Evolutionary conservation across 352 stramenopile species (phyloP).

Genomic region (Phytophthora boehmeriae): DNA sequence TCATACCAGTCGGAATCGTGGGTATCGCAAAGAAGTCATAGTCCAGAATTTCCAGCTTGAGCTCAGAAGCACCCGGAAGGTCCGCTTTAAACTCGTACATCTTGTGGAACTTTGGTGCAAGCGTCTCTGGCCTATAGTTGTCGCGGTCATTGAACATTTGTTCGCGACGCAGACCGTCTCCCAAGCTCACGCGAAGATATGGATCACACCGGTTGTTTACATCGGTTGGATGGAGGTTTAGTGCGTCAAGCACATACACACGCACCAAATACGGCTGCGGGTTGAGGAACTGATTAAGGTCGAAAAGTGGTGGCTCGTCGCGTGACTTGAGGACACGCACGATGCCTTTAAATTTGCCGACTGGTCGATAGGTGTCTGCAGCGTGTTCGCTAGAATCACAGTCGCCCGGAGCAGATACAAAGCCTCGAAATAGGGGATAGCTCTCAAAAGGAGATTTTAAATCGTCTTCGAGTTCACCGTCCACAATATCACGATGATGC

Average conservation of each 20-base stretch:
- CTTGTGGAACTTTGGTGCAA: conserved; percentile 90
- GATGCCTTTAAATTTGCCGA: conserved; percentile 91
- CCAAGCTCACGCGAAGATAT: conserved; percentile 84
- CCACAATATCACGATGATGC: conserved; percentile 54
- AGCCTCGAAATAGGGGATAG: conserved; percentile 71
- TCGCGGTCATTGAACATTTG: conserved; percentile 83
- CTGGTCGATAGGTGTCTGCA: conserved; percentile 46
- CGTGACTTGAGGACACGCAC: conserved; percentile 78
- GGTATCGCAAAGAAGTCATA: conserved; percentile 80
- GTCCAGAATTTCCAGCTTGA: conserved; percentile 72
- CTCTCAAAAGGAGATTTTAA: conserved; percentile 85
- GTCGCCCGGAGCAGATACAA: conserved; percentile 43
- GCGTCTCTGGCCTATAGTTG: conserved; percentile 76
- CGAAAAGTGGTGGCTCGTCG: conserved; percentile 75
- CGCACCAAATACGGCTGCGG: conserved; percentile 83
- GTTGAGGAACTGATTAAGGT: conserved; percentile 75
- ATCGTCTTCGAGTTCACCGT: conserved; percentile 66
- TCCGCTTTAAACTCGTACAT: conserved; percentile 91
- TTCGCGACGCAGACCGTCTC: conserved; percentile 67
- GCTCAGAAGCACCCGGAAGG: conserved; percentile 77
- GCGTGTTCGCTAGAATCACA: conserved; percentile 35
- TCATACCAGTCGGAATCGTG: conserved; percentile 53
- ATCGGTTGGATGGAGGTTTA: conserved; percentile 85
- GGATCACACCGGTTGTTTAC: conserved; percentile 85
- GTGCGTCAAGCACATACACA: conserved; percentile 87